Base-by-base conservation (phyloP, 345 rosid genomes). In the Eucalyptus microcorys region DNA sequence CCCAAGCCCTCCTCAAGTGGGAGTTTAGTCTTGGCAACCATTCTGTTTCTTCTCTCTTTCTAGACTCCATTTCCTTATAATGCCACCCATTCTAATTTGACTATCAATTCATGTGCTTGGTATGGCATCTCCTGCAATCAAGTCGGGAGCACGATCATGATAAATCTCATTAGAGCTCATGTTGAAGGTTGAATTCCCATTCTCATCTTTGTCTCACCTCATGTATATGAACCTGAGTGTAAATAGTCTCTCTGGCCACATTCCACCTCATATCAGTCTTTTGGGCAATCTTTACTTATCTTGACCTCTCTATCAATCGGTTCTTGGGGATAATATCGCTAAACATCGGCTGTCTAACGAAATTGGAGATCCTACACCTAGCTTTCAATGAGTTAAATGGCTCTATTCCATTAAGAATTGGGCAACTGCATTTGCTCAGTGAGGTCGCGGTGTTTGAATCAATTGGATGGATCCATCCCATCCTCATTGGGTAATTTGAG, bases 381-480 rank as follows among this genome's bases (percentile, higher is more conserved):
- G 9, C 10, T 53, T 53, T 9, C 59, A 53, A 53, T 8, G 59
- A 53, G 59, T 53, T 53, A 53, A 53, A 8, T 53, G 59, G 27
- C 12, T 53, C 12, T 9, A 22, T 53, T 53, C 59, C 59, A 8
- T 43, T 43, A 55, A 50, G 90, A 32, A 21, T 91, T 11, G 92
- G 93, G 68, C 86, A 89, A 30, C 48, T 93, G 30, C 45, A 49
- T 71, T 85, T 45, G 68, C 61, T 91, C 30, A 37, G 48, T 52
- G 88, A 89, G 87, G 87, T 90, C n/a, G 10, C 64, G 85, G 42
- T 68, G 55, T 34, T 57, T 81, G 37, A 93, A 91, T 80, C 17
- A 24, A 14, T 89, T 94, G 30, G 53, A 21, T 11, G 93, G 93
- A 21, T 11, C 87, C 3, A 88, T 93, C n/a, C 92, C 94, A 27